Evolutionary conservation across 164 flowering plant species (phyloP).

Genomic region (Cinnamomum micranthum): DNA sequence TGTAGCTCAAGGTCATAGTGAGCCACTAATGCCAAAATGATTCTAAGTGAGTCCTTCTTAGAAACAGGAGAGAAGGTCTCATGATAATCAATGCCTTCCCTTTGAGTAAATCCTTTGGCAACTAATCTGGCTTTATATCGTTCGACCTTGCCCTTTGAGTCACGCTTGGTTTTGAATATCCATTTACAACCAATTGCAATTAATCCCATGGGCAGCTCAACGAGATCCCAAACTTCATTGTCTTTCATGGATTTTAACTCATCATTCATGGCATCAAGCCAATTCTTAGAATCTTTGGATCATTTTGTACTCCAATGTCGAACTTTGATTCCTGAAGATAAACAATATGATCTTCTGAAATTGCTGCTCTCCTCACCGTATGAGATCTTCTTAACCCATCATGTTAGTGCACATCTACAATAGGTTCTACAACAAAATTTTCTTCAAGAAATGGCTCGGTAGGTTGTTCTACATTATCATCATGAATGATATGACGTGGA

Average conservation of each 20-base stretch:
- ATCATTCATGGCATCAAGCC: background rate
- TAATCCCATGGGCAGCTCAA: background rate
- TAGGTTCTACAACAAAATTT: background rate
- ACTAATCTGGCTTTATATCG: too few relatives aligned
- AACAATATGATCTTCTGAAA: background rate
- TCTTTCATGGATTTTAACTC: conserved; percentile 4
- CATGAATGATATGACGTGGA: background rate
- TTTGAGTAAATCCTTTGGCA: too few relatives aligned
- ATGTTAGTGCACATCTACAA: background rate
- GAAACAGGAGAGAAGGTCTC: background rate
- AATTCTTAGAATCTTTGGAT: background rate
- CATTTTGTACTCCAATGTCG: background rate
- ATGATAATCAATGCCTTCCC: background rate
- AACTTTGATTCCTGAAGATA: conserved; percentile 4
- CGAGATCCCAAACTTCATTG: conserved; percentile 6
- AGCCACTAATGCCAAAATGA: conserved; percentile 5
- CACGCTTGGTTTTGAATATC: background rate
- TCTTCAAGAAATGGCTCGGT: background rate
- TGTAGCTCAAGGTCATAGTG: conserved; percentile 5
- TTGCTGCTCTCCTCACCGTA: background rate
- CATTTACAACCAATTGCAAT: conserved; percentile 1
- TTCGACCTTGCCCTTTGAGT: conserved; percentile 2
- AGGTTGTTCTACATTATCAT: background rate
- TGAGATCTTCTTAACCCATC: background rate
- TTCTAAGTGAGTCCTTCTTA: background rate